phyloP scores from a whole-genome alignment of 73 alveolate genomes.

The Paramecium pentaurelia region DNA sequence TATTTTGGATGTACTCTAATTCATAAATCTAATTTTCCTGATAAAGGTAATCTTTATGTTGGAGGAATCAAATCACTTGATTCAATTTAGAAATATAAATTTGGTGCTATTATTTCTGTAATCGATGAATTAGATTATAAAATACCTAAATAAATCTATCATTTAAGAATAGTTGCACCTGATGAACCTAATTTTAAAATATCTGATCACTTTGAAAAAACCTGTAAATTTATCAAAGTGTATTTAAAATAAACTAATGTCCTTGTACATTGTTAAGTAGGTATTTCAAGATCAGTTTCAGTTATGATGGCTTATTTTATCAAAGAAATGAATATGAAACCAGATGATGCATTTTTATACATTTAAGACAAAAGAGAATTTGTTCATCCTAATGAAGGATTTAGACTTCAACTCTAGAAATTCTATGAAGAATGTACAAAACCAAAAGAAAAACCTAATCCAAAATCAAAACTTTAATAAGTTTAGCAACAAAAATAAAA shows the following conservation, averaged over 20 bases:
- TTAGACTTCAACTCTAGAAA: conserved; percentile 72
- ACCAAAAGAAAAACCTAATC: background rate
- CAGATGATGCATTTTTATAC: conserved; percentile 82
- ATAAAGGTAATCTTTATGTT: background rate
- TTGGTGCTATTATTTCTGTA: background rate
- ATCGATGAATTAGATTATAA: background rate
- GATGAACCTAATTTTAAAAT: conserved; percentile 17
- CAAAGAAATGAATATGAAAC: conserved; percentile 76
- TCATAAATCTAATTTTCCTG: background rate
- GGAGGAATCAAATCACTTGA: background rate
- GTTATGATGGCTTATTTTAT: conserved; percentile 89
- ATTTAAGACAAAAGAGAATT: conserved; percentile 79
- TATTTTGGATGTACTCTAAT: background rate
- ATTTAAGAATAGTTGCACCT: background rate
- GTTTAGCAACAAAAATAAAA: background rate
- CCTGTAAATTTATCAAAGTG: conserved; percentile 26
- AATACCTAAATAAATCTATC: background rate
- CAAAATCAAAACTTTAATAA: background rate
- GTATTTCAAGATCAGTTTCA: conserved; percentile 91
- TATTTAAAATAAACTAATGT: conserved; percentile 57
- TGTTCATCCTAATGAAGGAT: conserved; percentile 92
- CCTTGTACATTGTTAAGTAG: conserved; percentile 92
- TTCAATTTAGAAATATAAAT: background rate
- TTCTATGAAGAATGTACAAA: conserved; percentile 63
- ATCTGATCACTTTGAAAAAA: background rate